Evolutionary conservation across 768 basidiomycete species (phyloP), one percentile per base, ranked within the genome.

Genomic region (Sarcodon aspratus): DNA sequence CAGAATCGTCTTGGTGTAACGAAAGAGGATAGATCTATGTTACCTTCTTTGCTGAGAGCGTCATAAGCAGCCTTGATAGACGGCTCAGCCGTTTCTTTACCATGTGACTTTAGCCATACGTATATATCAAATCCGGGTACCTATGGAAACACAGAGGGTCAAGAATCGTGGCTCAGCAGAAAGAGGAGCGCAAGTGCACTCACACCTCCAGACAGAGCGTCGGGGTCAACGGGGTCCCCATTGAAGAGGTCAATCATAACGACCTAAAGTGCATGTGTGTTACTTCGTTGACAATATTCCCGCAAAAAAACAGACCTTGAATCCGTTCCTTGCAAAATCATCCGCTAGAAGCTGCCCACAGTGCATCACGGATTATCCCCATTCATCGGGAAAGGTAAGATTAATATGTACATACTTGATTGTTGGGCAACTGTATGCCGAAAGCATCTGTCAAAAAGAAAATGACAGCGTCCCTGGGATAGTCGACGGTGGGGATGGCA

Each of bases 41-140:
- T 5, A 27, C 21, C 21, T 27, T 27, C 3, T 27, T 27, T 2
- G 2, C 21, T 80, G 51, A 89, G 71, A 0, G 67, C 74, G 4
- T 59, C 61, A 33, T 84, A 68, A 40, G 82, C 76, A 45, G 72
- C 75, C 63, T 85, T 72, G 27, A 85, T 53, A 3, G 56, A 10
- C 1, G 78, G 76, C 45, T 10, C 75, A 74, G 1, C 74, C 76
- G 9, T 57, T 5, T 27, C 21, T 35, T 0, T 57, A 7, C 57
- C 59, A 52, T 83, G 82, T 0, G 55, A 65, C 4, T 34, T 36
- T 36, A 78, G 43, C 79, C 78, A 82, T 27, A 5, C 17, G 2
- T n/a, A 3, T 15, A 15, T 2, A n/a, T 12, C 11, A 3, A 10
- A 10, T 66, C 61, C 0, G 69, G 69, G 51, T 49, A 36, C 8